phyloP scores from a whole-genome alignment of 371 early-diverging fungal genomes.

The Choanephora cucurbitarum region DNA sequence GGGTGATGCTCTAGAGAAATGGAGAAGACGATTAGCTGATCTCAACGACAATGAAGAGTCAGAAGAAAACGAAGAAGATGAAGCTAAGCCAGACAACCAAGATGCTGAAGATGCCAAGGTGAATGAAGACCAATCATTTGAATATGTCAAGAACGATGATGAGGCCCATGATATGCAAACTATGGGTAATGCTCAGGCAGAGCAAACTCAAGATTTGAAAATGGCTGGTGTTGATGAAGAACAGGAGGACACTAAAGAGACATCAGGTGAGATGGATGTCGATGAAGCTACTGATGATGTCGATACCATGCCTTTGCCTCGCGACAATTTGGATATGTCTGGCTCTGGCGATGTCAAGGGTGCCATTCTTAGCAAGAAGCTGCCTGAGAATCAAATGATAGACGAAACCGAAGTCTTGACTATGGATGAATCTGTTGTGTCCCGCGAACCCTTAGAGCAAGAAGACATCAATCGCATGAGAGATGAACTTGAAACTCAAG shows the following conservation, averaged over 20 bases:
- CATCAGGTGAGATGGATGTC: conserved; percentile 61
- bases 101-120: conserved; percentile 55
- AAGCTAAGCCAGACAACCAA: conserved; percentile 46
- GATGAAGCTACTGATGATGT: conserved; percentile 48
- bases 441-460: conserved; percentile 61
- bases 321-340: conserved; percentile 36
- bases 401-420: conserved; percentile 42
- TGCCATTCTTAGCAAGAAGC: conserved; percentile 41
- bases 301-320: conserved; percentile 44
- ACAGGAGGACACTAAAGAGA: conserved; percentile 49
- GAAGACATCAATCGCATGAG: conserved; percentile 65
- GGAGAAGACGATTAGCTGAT: conserved; percentile 81
- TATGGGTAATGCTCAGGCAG: conserved; percentile 73
- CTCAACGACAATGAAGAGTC: conserved; percentile 54
- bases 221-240: conserved; percentile 59
- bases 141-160: conserved; percentile 78
- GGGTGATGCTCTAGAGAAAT: conserved; percentile 89
- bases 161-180: conserved; percentile 77
- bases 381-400: conserved; percentile 23
- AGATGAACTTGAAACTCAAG: conserved; percentile 58
- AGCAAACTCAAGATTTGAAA: conserved; percentile 69
- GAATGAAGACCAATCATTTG: conserved; percentile 66
- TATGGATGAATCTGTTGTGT: conserved; percentile 47
- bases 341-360: conserved; percentile 36
- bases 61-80: conserved; percentile 46